Evolutionary conservation across 2,329 filamentous ascomycete genomes (phyloP).

Genomic region (Pleoardoris graminearum): DNA sequence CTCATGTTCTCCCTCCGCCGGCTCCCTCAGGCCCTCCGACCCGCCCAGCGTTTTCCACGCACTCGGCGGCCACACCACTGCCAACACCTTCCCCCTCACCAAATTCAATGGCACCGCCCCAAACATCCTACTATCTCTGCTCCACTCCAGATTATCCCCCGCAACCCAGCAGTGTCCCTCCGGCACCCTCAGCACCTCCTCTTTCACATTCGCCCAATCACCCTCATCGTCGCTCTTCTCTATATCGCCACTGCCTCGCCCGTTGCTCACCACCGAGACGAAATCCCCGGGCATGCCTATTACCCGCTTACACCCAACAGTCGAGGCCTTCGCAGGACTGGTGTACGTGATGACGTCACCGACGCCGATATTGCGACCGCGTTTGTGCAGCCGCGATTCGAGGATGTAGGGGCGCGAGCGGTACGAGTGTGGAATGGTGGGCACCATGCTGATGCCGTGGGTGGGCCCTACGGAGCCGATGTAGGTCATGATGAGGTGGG

Average conservation of each 20-base stretch:
- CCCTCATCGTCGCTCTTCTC: slow-evolving; percentile 26
- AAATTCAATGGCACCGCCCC: slow-evolving; percentile 85
- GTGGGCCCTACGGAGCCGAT: slow-evolving; percentile 63
- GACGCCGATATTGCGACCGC: slow-evolving; percentile 68
- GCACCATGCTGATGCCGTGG: slow-evolving; percentile 83
- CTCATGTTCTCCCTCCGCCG: neutral
- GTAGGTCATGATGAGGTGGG: slow-evolving; percentile 54
- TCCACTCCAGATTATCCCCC: slow-evolving; percentile 84
- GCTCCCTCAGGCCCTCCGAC: slow-evolving; percentile 6
- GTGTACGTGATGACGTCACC: slow-evolving; percentile 83
- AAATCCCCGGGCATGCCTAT: slow-evolving; percentile 65
- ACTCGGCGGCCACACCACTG: slow-evolving; percentile 28
- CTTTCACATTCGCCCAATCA: slow-evolving; percentile 33
- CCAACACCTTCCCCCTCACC: slow-evolving; percentile 79
- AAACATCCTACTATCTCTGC: slow-evolving; percentile 82
- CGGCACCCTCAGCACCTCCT: slow-evolving; percentile 74
- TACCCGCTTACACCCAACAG: slow-evolving; percentile 76
- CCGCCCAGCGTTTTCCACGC: slow-evolving; percentile 32
- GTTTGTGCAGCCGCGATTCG: slow-evolving; percentile 33
- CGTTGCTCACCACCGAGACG: slow-evolving; percentile 67
- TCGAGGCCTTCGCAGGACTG: slow-evolving; percentile 65
- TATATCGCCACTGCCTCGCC: slow-evolving; percentile 31
- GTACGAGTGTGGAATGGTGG: slow-evolving; percentile 63
- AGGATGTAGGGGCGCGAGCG: slow-evolving; percentile 23
- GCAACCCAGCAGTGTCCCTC: slow-evolving; percentile 89